Evolutionary conservation across 805 yeast species (phyloP), one percentile per base, ranked within the genome.

Genomic region (Wickerhamomyces alni): DNA sequence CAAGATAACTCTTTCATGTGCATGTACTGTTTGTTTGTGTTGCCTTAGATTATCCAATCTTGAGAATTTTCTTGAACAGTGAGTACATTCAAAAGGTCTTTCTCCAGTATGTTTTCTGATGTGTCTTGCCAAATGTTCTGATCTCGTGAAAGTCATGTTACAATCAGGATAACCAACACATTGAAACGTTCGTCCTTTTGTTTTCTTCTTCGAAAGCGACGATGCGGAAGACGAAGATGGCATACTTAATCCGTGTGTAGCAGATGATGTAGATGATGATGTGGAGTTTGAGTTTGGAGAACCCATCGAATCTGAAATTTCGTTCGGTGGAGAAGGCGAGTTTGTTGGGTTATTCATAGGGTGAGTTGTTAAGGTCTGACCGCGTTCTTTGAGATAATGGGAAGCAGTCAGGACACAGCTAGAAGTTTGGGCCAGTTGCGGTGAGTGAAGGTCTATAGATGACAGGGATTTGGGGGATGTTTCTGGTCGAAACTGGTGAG

Each of bases 91-190:
- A 59, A 87, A 88, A 3, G 97, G 97, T 41, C 95, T 69, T 59
- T 88, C 97, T 32, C 96, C 97, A 1, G 96, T 89, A 59, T 88
- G 97, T 53, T 88, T 89, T 42, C 96, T 67, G 39, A 89, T 82
- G 64, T 88, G 97, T 43, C 97, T 70, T 1, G 96, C 95, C 50
- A 88, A 70, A 62, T 89, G 97, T 58, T 89, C 97, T 8, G 93
- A 82, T 36, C 97, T 70, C 3, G 95, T 85, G 61, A 88, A 88
- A 7, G 89, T 74, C 95, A 89, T 88, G 41, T 67, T 69, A 62
- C 97, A 88, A 48, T 82, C 88, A 17, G 87, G 87, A 57, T 74
- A 89, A 3, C 95, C 96, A 1, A 82, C 67, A 61, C 97, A 88
- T 55, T 80, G 88, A 62, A 88, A 88, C 17, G 84, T 74, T 44